Percentiles rank a stretch among this genome's conserved stretches.
Evolutionary conservation across 108 stramenopile species (phyloP).

Genomic region (Nitzschia inconspicua): DNA sequence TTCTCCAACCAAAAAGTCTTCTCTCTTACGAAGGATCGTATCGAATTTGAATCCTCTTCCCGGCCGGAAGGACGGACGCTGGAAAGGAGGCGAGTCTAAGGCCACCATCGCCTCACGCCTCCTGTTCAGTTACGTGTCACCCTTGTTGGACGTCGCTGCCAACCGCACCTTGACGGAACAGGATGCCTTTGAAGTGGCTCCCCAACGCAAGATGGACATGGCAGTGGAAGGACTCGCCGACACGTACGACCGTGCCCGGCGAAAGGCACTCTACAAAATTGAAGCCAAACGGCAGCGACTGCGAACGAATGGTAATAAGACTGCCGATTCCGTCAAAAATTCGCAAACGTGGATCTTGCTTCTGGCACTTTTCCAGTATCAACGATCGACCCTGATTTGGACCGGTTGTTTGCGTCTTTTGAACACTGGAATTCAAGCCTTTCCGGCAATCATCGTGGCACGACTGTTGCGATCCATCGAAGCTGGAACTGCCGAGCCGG

Average conservation of each 20-base stretch:
- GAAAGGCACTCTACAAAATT: conserved; percentile 18
- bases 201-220: conserved; percentile 13
- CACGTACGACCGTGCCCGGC: conserved; percentile 13
- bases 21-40: conserved; percentile 14
- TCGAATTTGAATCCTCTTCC: conserved; percentile 10
- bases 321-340: conserved; percentile 5
- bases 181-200: conserved; percentile 55
- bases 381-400: conserved; percentile 36
- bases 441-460: conserved; percentile 67
- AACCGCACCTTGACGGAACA: conserved; percentile 48
- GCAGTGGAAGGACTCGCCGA: conserved; percentile 23
- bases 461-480: conserved; percentile 66
- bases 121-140: conserved; percentile 49
- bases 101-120: conserved; percentile 49
- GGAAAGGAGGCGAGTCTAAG: conserved; percentile 50
- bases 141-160: conserved; percentile 47
- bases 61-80: conserved; percentile 19
- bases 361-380: conserved; percentile 48
- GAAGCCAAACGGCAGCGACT: conserved; percentile 2
- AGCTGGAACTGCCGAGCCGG: conserved; percentile 37
- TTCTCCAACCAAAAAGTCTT: background rate
- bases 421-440: conserved; percentile 71
- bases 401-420: conserved; percentile 60
- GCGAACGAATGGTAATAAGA: conserved; percentile 1
- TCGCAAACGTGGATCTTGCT: conserved; percentile 49